These are phyloP conservation scores for Paxillus ammoniavirescens DNA, from an alignment of 768 basidiomycete genomes.

Conservation along the genomic window DNA sequence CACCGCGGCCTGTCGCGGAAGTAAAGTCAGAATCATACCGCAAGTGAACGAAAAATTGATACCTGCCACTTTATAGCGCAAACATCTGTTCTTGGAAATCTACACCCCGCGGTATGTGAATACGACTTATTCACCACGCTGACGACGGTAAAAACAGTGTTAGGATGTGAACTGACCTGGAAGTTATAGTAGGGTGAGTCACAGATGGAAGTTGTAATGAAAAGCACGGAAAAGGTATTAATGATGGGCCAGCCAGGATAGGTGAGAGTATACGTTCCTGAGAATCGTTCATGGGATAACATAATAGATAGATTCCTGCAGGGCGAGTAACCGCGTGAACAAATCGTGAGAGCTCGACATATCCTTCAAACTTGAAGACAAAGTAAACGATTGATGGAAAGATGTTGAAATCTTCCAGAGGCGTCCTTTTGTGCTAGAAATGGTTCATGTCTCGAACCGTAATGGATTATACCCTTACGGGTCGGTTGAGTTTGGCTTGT, in stretches of 20 bases:
- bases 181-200: too few species aligned
- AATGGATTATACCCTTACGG: too few species aligned
- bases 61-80: not conserved
- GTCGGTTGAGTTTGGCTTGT: not conserved
- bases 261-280: conserved; percentile 7
- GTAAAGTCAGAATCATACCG: conserved; percentile 3
- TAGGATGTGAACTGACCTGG: too few species aligned
- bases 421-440: conserved; percentile 4
- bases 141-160: too few species aligned
- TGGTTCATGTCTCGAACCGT: not conserved
- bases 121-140: too few species aligned
- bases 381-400: not conserved
- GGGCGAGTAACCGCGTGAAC: conserved; percentile 9
- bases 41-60: not conserved
- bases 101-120: not conserved
- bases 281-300: conserved; percentile 11
- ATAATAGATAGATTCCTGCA: too few species aligned
- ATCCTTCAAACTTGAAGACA: not conserved
- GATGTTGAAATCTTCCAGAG: not conserved
- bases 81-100: not conserved
- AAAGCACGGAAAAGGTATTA: too few species aligned
- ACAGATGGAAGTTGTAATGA: too few species aligned
- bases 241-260: not conserved
- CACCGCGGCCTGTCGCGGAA: not conserved
- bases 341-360: too few species aligned